Conservation (phyloP, 2,329 filamentous ascomycete genomes). For the Xylaria arbuscula region DNA sequence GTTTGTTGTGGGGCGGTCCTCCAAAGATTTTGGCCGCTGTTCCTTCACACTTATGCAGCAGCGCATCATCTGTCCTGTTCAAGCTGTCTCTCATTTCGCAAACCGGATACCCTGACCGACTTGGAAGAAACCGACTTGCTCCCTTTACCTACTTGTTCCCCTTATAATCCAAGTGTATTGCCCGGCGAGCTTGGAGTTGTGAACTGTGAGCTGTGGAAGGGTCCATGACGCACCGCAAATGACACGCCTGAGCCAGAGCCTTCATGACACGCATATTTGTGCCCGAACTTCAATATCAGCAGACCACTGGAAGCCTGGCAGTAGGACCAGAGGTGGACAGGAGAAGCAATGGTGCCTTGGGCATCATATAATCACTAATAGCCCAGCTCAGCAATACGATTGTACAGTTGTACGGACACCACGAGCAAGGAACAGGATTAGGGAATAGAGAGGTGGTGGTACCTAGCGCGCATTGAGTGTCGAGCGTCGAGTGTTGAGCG, state of each 20-base stretch:
- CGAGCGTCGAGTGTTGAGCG: not conserved
- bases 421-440: not conserved
- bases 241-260: slow-evolving; percentile 21
- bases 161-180: slow-evolving; percentile 12
- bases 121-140: not conserved
- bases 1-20: slow-evolving; percentile 18
- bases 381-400: not conserved
- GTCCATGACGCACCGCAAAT: slow-evolving; percentile 12
- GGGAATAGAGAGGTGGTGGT: not conserved
- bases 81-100: slow-evolving; percentile 26
- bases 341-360: slow-evolving; percentile 35
- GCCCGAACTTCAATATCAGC: slow-evolving; percentile 26
- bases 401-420: not conserved
- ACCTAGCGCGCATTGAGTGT: not conserved
- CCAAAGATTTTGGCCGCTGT: slow-evolving; percentile 2
- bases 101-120: slow-evolving; percentile 10
- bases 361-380: slow-evolving; percentile 21
- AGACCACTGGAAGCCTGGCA: slow-evolving; percentile 18
- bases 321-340: slow-evolving; percentile 13
- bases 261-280: slow-evolving; percentile 35
- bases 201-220: slow-evolving; percentile 1
- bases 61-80: slow-evolving; percentile 10
- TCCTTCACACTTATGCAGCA: slow-evolving; percentile 18
- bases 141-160: not conserved
- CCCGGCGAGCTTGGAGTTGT: slow-evolving; percentile 1